A percentile compares a stretch with the other conserved stretches of the same genome.
Evolutionary conservation across 192 early-diverging fungal genomes (phyloP).

Genomic region (Gaertneriomyces sp.): DNA sequence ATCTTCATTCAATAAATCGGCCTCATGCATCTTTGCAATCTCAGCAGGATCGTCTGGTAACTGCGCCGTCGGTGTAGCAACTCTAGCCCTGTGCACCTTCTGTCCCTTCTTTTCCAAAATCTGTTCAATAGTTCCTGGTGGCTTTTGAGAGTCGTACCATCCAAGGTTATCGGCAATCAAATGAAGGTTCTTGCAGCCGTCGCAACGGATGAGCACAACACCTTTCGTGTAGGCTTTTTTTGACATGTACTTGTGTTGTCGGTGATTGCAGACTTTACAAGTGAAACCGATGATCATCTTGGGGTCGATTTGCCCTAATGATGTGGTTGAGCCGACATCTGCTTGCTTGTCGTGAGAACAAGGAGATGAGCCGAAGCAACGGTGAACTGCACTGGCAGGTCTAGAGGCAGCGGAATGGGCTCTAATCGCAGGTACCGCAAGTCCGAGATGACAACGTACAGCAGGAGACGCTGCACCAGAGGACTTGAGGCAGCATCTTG

Average conservation of each 20-base stretch:
- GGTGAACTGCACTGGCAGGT: no score
- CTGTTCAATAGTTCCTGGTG: slow-evolving; percentile 76
- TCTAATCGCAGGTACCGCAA: no score
- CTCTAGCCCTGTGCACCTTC: slow-evolving; percentile 50
- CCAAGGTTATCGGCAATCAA: slow-evolving; percentile 97
- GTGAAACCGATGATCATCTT: slow-evolving; percentile 78
- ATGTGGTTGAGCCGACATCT: no score
- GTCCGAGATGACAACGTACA: no score
- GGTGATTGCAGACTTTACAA: slow-evolving; percentile 87
- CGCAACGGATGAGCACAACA: slow-evolving; percentile 92
- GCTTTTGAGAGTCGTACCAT: slow-evolving; percentile 67
- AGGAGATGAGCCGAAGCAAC: no score
- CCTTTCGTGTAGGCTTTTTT: slow-evolving; percentile 85
- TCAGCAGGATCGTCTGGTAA: not conserved
- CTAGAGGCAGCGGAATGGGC: no score
- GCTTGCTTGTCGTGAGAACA: no score
- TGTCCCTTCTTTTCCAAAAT: slow-evolving; percentile 76
- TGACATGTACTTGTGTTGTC: slow-evolving; percentile 87
- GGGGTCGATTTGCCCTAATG: no score
- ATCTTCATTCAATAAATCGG: not conserved
- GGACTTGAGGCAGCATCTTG: no score
- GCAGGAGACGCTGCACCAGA: no score
- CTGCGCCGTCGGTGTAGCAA: not conserved
- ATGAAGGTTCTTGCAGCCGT: slow-evolving; percentile 84
- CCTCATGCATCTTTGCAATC: slow-evolving; percentile 9